A percentile compares a stretch with the other conserved stretches of the same genome.
Conservation (phyloP, 768 basidiomycete genomes). For the Tylopilus subfusipes region DNA sequence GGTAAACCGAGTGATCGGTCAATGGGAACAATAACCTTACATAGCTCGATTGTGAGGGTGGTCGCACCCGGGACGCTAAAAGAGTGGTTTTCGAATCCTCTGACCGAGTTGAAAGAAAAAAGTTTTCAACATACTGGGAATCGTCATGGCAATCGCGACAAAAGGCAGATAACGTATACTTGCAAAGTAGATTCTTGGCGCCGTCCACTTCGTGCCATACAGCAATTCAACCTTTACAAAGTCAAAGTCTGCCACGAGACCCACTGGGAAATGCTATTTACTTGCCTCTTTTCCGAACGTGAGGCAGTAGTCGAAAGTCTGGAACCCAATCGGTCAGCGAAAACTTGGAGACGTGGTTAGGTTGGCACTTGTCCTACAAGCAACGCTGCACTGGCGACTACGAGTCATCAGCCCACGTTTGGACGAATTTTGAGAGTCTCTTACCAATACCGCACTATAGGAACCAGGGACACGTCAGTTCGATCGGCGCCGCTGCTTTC, state of each 20-base stretch:
- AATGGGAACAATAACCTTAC: slow-evolving; percentile 1
- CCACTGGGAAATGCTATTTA: neutral
- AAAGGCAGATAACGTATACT: slow-evolving; percentile 24
- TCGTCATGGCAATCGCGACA: slow-evolving; percentile 10
- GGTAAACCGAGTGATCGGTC: neutral
- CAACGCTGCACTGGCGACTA: slow-evolving; percentile 13
- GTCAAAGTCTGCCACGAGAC: neutral
- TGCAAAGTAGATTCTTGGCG: slow-evolving; percentile 16
- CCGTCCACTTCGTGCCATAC: slow-evolving; percentile 15
- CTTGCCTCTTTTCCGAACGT: slow-evolving; percentile 13
- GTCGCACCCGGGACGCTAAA: slow-evolving; percentile 5
- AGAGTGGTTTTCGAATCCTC: neutral
- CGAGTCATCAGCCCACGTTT: neutral
- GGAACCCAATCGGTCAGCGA: neutral
- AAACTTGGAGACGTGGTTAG: neutral
- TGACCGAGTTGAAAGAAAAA: neutral
- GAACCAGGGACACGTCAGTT: neutral
- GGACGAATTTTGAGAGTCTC: neutral
- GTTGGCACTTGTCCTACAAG: slow-evolving; percentile 1
- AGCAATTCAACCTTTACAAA: slow-evolving; percentile 17
- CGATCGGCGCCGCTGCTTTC: neutral
- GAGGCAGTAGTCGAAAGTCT: slow-evolving; percentile 19
- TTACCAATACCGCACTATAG: slow-evolving; percentile 12
- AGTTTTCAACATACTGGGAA: slow-evolving; percentile 4
- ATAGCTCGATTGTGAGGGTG: slow-evolving; percentile 1